Evolutionary conservation across 192 early-diverging fungal genomes (phyloP).

Genomic region (Podila minutissima): DNA sequence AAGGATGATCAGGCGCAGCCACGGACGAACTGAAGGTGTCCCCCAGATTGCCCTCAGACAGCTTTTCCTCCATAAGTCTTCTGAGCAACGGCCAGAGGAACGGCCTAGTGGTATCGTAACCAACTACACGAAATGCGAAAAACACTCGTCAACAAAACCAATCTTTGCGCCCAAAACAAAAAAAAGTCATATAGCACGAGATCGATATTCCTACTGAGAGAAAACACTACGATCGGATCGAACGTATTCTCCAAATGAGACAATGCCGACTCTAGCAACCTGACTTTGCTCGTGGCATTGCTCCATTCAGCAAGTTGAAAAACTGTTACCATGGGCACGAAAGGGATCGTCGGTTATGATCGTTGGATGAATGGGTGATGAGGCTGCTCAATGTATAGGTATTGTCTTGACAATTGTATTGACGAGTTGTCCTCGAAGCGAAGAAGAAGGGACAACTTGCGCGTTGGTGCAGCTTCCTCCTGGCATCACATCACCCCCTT

Average conservation of each 20-base stretch:
- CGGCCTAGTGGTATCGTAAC: no score
- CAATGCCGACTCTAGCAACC: background rate
- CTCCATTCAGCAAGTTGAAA: background rate
- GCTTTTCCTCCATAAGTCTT: no score
- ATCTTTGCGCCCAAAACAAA: background rate
- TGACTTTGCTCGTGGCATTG: background rate
- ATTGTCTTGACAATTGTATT: no score
- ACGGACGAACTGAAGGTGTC: no score
- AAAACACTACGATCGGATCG: background rate
- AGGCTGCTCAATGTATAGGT: background rate
- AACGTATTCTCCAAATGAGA: background rate
- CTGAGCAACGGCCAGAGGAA: no score
- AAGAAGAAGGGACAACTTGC: no score
- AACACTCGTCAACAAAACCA: background rate
- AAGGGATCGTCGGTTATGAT: background rate
- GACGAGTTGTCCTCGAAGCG: no score
- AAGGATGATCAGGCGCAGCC: no score
- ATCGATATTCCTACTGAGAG: background rate
- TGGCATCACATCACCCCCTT: no score
- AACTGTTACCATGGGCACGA: background rate
- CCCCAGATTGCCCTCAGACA: no score
- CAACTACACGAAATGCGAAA: no score
- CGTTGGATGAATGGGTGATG: background rate
- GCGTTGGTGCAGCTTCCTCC: no score
- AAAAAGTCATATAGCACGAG: background rate